Conservation (phyloP, 2,329 filamentous ascomycete species). For the Teratosphaeria nubilosa region DNA sequence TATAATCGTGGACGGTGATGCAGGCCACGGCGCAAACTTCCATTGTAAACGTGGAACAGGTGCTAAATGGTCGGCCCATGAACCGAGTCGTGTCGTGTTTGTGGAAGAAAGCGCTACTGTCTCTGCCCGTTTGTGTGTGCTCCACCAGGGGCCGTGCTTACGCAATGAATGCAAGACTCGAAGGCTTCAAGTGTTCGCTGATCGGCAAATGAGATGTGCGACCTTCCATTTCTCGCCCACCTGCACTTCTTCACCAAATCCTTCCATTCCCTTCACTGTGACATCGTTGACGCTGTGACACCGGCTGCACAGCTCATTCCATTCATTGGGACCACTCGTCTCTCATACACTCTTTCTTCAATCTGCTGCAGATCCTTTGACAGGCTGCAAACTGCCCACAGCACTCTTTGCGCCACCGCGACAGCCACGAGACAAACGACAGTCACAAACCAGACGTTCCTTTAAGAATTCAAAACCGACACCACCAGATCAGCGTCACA, state of each 20-base stretch:
- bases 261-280: not conserved
- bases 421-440: not conserved
- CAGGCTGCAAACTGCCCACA: slow-evolving; percentile 1
- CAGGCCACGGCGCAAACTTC: not conserved
- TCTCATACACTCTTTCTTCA: slow-evolving; percentile 3
- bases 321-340: not conserved
- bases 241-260: not conserved
- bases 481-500: not conserved
- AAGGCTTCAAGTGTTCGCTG: not conserved
- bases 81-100: not conserved
- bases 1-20: not conserved
- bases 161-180: not conserved
- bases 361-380: slow-evolving; percentile 3
- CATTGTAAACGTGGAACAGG: too few species aligned
- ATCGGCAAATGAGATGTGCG: not conserved
- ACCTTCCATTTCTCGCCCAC: not conserved
- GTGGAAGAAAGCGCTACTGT: not conserved
- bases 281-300: not conserved
- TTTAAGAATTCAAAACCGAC: slow-evolving; percentile 1
- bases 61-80: not conserved
- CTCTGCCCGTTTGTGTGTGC: not conserved
- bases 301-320: not conserved
- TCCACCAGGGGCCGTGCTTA: not conserved
- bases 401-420: not conserved
- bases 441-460: not conserved